A percentile compares a stretch with the other conserved stretches of the same genome.
Conservation (phyloP, 352 stramenopile species). For the Phytophthora nicotianae region DNA sequence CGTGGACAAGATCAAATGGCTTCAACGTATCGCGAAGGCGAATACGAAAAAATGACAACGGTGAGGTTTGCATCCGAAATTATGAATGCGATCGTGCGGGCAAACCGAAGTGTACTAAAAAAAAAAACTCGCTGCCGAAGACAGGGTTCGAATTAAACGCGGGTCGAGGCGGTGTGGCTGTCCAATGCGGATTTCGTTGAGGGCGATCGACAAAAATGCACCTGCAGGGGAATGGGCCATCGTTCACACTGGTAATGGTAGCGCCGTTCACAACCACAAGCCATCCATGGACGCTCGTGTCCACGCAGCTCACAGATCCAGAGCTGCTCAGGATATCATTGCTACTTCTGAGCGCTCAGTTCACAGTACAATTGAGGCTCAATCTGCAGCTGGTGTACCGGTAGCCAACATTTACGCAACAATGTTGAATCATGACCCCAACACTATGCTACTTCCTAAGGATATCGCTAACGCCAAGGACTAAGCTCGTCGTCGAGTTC, state of each 20-base stretch:
- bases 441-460: background rate
- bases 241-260: slow-evolving; percentile 1
- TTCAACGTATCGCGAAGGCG: no score
- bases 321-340: background rate
- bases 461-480: slow-evolving; percentile 1
- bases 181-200: no score
- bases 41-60: no score
- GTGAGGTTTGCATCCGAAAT: no score
- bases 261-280: no score
- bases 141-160: no score
- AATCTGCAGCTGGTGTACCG: background rate
- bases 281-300: background rate
- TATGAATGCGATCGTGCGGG: no score
- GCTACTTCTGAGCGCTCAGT: background rate
- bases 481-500: background rate
- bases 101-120: no score
- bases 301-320: background rate
- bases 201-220: no score
- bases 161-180: no score
- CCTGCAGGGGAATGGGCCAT: background rate
- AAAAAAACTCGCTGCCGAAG: no score
- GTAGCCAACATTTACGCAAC: background rate
- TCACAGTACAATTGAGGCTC: slow-evolving; percentile 1
- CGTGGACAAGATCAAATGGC: no score
- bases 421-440: background rate